phyloP scores from a whole-genome alignment of 192 early-diverging fungal species.

The Coemansia guatemalensis region DNA sequence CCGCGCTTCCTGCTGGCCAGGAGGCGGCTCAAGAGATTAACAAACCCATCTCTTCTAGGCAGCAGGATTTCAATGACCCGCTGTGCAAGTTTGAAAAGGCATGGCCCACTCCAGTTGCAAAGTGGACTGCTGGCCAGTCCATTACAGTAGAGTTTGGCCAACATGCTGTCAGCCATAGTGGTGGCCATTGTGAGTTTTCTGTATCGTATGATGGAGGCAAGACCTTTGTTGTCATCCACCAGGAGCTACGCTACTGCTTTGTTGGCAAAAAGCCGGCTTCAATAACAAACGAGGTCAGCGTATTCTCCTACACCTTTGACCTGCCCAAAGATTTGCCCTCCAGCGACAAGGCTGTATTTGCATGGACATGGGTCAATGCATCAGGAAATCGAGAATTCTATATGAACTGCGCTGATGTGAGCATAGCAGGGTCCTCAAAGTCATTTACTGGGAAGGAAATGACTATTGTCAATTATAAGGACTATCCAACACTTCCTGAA shows the following conservation, averaged over 20 bases:
- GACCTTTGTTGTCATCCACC: conserved; percentile 60
- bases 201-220: conserved; percentile 62
- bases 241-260: conserved; percentile 46
- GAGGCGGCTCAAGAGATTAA: conserved; percentile 2
- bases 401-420: conserved; percentile 50
- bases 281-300: conserved; percentile 9
- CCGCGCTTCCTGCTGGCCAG: too few species aligned
- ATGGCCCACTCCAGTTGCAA: conserved; percentile 37
- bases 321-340: conserved; percentile 58
- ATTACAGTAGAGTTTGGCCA: conserved; percentile 51
- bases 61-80: conserved; percentile 1
- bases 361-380: conserved; percentile 65
- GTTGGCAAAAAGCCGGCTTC: conserved; percentile 10
- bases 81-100: conserved; percentile 37
- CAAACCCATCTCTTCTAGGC: conserved; percentile 5
- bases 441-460: conserved; percentile 21
- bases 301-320: conserved; percentile 44
- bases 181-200: conserved; percentile 68
- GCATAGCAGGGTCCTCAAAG: conserved; percentile 14
- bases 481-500: conserved; percentile 12
- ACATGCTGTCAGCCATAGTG: conserved; percentile 38
- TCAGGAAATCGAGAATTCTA: conserved; percentile 62
- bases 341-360: conserved; percentile 54
- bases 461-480: conserved; percentile 29
- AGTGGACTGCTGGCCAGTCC: conserved; percentile 53